A percentile compares a stretch with the other conserved stretches of the same genome.
Evolutionary conservation across 495 filamentous ascomycete genomes (phyloP).

Genomic region (Hyaloscypha hepaticicola): DNA sequence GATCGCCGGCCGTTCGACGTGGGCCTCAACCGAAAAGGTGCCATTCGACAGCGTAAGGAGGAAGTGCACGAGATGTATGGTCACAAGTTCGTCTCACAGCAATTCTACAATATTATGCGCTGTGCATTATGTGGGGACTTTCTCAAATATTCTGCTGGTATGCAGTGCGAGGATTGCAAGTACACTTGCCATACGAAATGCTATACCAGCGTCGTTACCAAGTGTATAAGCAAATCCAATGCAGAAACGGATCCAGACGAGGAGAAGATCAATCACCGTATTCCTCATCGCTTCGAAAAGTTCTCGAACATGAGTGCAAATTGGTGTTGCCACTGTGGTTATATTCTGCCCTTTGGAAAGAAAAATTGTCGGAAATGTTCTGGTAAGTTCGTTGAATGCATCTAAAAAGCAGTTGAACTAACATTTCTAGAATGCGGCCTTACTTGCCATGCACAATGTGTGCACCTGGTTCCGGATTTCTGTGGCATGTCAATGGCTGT

Average conservation of each 20-base stretch:
- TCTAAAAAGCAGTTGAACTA: not conserved
- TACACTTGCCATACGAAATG: conserved; percentile 98
- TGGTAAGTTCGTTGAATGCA: conserved; percentile 50
- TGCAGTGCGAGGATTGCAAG: conserved; percentile 99
- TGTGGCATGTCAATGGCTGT: conserved; percentile 99
- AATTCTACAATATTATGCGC: conserved; percentile 99
- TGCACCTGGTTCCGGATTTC: conserved; percentile 96
- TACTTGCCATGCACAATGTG: conserved; percentile 86
- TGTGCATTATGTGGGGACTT: conserved; percentile 98
- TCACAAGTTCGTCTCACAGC: conserved; percentile 96
- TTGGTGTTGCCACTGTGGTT: conserved; percentile 99
- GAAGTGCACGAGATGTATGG: conserved; percentile 97
- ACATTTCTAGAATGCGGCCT: conserved; percentile 74
- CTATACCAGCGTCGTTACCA: conserved; percentile 95
- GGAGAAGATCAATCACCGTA: conserved; percentile 98
- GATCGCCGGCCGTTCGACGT: conserved; percentile 69
- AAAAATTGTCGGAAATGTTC: conserved; percentile 91
- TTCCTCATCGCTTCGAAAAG: conserved; percentile 91
- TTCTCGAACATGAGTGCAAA: conserved; percentile 97
- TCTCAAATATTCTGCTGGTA: conserved; percentile 95
- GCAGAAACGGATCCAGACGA: conserved; percentile 97
- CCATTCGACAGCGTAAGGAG: conserved; percentile 94
- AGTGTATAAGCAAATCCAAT: conserved; percentile 99
- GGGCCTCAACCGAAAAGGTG: conserved; percentile 91
- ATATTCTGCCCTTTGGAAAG: conserved; percentile 93